phyloP scores from a whole-genome alignment of 2,329 filamentous ascomycete genomes.

The Aspergillus sergii region DNA sequence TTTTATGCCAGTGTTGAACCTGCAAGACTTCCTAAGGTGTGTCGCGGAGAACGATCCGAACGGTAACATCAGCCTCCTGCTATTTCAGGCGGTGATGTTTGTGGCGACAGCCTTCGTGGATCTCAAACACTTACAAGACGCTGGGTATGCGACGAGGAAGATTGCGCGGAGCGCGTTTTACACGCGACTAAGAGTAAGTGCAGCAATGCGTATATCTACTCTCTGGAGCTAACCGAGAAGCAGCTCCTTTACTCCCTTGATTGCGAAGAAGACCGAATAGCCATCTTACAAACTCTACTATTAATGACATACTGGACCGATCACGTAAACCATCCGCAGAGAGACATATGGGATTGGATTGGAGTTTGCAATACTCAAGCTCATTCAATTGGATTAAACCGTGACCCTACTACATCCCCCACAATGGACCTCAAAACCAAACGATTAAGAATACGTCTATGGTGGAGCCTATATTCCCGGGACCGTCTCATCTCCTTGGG shows the following conservation, averaged over 20 bases:
- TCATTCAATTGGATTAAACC: slow-evolving; percentile 26
- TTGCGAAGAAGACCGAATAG: slow-evolving; percentile 82
- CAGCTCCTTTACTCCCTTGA: slow-evolving; percentile 88
- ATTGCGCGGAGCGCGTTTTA: slow-evolving; percentile 82
- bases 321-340: slow-evolving; percentile 79
- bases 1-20: slow-evolving; percentile 81
- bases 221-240: slow-evolving; percentile 13
- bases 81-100: slow-evolving; percentile 95
- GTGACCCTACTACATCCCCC: slow-evolving; percentile 18
- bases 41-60: slow-evolving; percentile 68
- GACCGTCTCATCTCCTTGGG: slow-evolving; percentile 86
- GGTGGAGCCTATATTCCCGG: slow-evolving; percentile 94
- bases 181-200: slow-evolving; percentile 71
- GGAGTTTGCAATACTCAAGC: slow-evolving; percentile 28
- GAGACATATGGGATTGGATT: slow-evolving; percentile 57
- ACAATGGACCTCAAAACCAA: slow-evolving; percentile 22
- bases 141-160: slow-evolving; percentile 74
- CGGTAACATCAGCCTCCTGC: slow-evolving; percentile 73
- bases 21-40: slow-evolving; percentile 56
- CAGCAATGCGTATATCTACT: neutral
- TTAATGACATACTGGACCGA: slow-evolving; percentile 96
- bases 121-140: slow-evolving; percentile 69
- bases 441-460: slow-evolving; percentile 82
- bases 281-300: slow-evolving; percentile 79
- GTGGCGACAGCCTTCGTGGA: slow-evolving; percentile 83